Base-by-base conservation (phyloP, 495 filamentous ascomycete genomes). In the Cudoniella acicularis region DNA sequence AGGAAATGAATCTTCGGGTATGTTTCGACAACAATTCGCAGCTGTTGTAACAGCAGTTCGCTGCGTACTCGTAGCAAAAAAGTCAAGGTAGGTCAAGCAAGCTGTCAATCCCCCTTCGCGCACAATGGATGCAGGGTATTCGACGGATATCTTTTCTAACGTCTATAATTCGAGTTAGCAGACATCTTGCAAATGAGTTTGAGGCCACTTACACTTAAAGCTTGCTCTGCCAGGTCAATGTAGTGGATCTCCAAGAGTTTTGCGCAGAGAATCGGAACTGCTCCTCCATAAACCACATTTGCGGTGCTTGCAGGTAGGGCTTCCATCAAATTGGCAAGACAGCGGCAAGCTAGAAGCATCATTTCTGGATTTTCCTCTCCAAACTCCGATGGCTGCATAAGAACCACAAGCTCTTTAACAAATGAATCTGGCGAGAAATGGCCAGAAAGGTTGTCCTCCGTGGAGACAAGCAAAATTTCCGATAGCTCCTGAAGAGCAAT, bases 281-380 rank as follows among this genome's bases (percentile, higher is more conserved):
- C 95, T 42, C 91, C 90, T 16, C 92, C 92, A 69, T 97, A 98
- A 36, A 98, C 95, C 21, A 99, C 91, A 70, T 93, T 96, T 16
- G 92, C 90, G 22, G 92, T 92, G 52, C 94, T 92, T 17, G 90
- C 84, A 21, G 94, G 92, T 21, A 98, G 76, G 25, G 95, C 95
- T 70, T 99, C 95, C 93, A 99, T 99, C 26, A 99, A 71, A 65
- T 99, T 97, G 49, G 95, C 95, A 49, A 99, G 85, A 71, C 90
- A 98, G 49, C 95, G 89, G 70, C 95, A 98, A 3, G 95, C 95
- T 58, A 97, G 81, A 1, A 98, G 86, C 92, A 97, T 97, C 64
- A 97, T 96, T 72, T 99, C 93, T 2, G 92, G 88, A 67, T 96
- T 96, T 69, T 95, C 91, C 63, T 92, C 90, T 18, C 90, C 91